Percentiles rank a stretch among this genome's conserved stretches.
Conservation (phyloP, 208 protist genomes). For the Blechomonas ayalai region DNA sequence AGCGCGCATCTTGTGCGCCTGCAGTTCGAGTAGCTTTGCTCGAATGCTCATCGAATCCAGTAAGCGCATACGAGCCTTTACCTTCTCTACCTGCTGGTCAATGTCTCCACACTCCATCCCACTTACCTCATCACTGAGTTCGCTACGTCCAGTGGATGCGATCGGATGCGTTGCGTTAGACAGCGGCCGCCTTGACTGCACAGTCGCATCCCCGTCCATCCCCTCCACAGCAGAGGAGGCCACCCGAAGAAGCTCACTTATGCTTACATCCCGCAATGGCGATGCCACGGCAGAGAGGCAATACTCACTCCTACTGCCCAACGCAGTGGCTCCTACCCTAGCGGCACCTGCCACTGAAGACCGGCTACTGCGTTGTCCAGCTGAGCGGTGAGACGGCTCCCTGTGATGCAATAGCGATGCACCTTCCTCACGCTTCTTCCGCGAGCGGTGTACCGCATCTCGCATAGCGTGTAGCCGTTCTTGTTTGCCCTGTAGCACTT, state of each 20-base stretch:
- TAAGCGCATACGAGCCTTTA: conserved; percentile 21
- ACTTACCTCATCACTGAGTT: too few relatives aligned
- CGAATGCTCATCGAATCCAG: conserved; percentile 40
- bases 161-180: not conserved
- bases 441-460: conserved; percentile 24
- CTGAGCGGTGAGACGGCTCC: not conserved
- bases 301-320: too few relatives aligned
- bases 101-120: too few relatives aligned
- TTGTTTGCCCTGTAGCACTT: conserved; percentile 28
- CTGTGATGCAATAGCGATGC: conserved; percentile 3
- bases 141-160: not conserved
- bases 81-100: conserved; percentile 34
- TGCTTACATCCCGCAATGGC: not conserved
- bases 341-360: too few relatives aligned
- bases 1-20: conserved; percentile 33
- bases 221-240: conserved; percentile 11
- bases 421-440: conserved; percentile 11
- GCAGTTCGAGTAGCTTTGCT: conserved; percentile 50
- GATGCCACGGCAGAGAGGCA: not conserved
- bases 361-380: not conserved
- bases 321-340: too few relatives aligned
- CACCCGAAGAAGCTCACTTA: conserved; percentile 16
- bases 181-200: not conserved
- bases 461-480: conserved; percentile 28
- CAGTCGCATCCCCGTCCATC: conserved; percentile 2